Percentiles rank a stretch among this genome's conserved stretches.
These are phyloP conservation scores for Lactarius vividus DNA, from an alignment of 768 basidiomycete genomes.

Conservation along the genomic window DNA sequence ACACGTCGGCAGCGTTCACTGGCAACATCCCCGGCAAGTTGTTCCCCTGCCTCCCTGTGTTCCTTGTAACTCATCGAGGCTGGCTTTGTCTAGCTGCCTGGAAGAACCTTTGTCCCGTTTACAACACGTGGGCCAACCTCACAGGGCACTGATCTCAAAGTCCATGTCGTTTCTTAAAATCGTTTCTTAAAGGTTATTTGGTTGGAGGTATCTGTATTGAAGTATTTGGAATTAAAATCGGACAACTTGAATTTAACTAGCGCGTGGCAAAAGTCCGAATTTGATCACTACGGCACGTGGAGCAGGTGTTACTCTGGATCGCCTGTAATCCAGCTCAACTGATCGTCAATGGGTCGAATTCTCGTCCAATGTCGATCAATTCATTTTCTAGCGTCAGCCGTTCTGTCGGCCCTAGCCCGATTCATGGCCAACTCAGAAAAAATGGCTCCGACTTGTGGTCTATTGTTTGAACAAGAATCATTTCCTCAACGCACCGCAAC, in stretches of 20 bases:
- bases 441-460: no score
- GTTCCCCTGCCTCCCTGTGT: background rate
- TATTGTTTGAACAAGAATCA: no score
- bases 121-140: slow-evolving; percentile 1
- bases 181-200: background rate
- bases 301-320: background rate
- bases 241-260: background rate
- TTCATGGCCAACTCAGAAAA: background rate
- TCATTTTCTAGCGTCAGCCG: background rate
- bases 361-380: background rate
- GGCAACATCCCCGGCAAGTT: background rate
- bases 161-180: background rate
- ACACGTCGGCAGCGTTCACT: background rate
- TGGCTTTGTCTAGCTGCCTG: slow-evolving; percentile 6
- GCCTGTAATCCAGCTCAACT: no score
- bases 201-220: background rate
- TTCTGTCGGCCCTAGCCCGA: no score
- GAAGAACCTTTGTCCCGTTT: slow-evolving; percentile 6
- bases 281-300: background rate
- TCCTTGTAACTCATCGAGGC: background rate
- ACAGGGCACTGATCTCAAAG: background rate
- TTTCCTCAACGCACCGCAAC: no score
- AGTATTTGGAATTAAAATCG: background rate
- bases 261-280: background rate
- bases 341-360: no score